A percentile compares a stretch with the other conserved stretches of the same genome.
These are phyloP conservation scores for Herpotrichia juniperi DNA, from an alignment of 2,329 filamentous ascomycete species.

Conservation along the genomic window DNA sequence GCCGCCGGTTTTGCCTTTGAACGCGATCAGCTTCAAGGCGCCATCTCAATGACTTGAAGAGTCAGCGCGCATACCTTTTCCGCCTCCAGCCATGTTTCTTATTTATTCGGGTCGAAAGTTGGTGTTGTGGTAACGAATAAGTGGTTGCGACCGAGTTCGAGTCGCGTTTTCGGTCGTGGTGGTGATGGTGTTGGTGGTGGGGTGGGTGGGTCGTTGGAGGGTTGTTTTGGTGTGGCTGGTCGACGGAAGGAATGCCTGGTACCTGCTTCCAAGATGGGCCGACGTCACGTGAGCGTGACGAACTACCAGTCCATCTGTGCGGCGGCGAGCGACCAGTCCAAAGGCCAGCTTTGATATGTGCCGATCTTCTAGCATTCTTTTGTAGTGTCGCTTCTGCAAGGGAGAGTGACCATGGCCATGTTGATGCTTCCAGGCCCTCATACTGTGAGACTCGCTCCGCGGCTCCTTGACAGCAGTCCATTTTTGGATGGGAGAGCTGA, in stretches of 20 bases:
- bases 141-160: constrained; percentile 38
- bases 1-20: constrained; percentile 68
- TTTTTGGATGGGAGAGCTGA: no score
- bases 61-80: constrained; percentile 79
- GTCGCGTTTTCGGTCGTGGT: constrained; percentile 36
- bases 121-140: constrained; percentile 30
- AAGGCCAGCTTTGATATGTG: background rate
- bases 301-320: background rate
- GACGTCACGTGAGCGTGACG: background rate
- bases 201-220: constrained; percentile 31
- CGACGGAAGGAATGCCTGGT: constrained; percentile 27
- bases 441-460: no score
- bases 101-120: constrained; percentile 25
- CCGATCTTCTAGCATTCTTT: no score
- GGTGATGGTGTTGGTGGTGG: constrained; percentile 28
- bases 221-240: constrained; percentile 27
- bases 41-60: background rate
- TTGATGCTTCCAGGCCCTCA: no score
- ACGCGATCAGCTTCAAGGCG: constrained; percentile 24
- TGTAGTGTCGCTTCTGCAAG: background rate
- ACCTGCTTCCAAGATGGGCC: constrained; percentile 11
- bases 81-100: constrained; percentile 69
- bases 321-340: background rate
- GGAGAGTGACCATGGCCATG: no score
- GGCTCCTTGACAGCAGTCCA: no score